Evolutionary conservation across 345 rosid genomes (phyloP), one percentile per base, ranked within the genome.

Genomic region (Linum usitatissimum): DNA sequence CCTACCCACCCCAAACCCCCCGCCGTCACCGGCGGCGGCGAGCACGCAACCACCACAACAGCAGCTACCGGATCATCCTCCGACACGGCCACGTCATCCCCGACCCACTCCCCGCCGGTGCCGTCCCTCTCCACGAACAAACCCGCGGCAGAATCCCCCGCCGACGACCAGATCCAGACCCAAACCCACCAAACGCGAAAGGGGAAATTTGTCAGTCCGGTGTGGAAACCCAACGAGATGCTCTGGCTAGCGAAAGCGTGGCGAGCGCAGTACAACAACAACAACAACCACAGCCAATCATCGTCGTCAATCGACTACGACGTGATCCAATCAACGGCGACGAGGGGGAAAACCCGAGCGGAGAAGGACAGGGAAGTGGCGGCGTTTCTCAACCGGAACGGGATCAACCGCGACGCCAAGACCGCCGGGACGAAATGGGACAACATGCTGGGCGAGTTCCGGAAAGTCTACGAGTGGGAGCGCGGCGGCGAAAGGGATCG

Each of bases 341-440:
- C 75, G 6, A 81, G 92, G 75, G 91, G 87, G 18, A 93, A 93
- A 74, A 87, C 99, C 6, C 75, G 99, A 30, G 97, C 97, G 3
- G 99, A 90, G 49, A 93, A 93, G 73, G 99, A 93, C 66, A 77
- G 81, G 56, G 97, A 90, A 63, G 99, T 93, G n/a, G 96, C 97
- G 0, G 99, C 87, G 66, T 93, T 75, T 67, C 59, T 93, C 68
- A 84, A 83, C 74, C 79, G 77, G 23, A 91, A 93, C 18, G 97
- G 96, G 3, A 72, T 93, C 18, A 86, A 77, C 62, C 78, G 99
- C 61, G 99, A 93, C 65, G 81, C 97, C 3, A 93, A 93, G 75
- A 93, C 95, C 3, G 94, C 99, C 9, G 96, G 97, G 31, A 93
- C 99, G 9, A 93, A 93, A 66, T 93, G 99, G 99, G 99, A 93